Conservation (phyloP, 768 basidiomycete species). For the Heimioporus sp. region DNA sequence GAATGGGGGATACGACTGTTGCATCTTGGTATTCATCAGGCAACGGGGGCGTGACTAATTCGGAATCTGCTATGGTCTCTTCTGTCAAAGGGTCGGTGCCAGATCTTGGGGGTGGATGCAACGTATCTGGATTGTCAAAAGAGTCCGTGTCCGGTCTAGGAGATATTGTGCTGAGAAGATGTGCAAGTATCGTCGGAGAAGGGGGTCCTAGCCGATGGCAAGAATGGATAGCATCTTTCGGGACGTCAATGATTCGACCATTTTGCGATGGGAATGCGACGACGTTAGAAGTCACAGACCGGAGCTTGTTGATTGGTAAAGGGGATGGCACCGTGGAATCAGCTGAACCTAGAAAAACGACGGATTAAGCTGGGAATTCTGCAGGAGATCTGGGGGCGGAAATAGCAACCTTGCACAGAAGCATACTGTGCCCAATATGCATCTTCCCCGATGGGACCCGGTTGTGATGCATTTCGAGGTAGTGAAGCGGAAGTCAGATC, state of each 20-base stretch:
- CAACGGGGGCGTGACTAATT: constrained; percentile 22
- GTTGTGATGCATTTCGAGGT: constrained; percentile 15
- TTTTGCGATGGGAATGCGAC: constrained; percentile 8
- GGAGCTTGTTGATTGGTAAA: constrained; percentile 29
- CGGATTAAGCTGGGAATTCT: constrained; percentile 3
- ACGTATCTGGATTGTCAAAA: constrained; percentile 7
- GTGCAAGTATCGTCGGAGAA: constrained; percentile 22
- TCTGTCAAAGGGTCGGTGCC: constrained; percentile 10
- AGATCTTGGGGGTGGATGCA: constrained; percentile 5
- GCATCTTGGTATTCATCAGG: constrained; percentile 9
- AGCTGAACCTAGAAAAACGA: constrained; percentile 51
- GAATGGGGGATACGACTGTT: constrained; percentile 12
- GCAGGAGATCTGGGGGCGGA: constrained; percentile 13
- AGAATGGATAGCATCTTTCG: constrained; percentile 19
- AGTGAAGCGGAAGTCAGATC: constrained; percentile 21
- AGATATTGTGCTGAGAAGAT: constrained; percentile 27
- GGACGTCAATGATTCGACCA: constrained; percentile 10
- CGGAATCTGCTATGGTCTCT: constrained; percentile 21
- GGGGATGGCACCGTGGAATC: constrained; percentile 68
- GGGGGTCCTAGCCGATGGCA: constrained; percentile 17
- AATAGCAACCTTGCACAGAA: constrained; percentile 56
- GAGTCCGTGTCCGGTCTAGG: constrained; percentile 18
- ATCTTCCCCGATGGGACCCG: constrained; percentile 39
- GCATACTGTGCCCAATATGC: constrained; percentile 80
- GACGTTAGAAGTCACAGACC: constrained; percentile 4